A percentile compares a stretch with the other conserved stretches of the same genome.
Evolutionary conservation across 148 eudicot genomes (phyloP).

Genomic region (Silene latifolia): DNA sequence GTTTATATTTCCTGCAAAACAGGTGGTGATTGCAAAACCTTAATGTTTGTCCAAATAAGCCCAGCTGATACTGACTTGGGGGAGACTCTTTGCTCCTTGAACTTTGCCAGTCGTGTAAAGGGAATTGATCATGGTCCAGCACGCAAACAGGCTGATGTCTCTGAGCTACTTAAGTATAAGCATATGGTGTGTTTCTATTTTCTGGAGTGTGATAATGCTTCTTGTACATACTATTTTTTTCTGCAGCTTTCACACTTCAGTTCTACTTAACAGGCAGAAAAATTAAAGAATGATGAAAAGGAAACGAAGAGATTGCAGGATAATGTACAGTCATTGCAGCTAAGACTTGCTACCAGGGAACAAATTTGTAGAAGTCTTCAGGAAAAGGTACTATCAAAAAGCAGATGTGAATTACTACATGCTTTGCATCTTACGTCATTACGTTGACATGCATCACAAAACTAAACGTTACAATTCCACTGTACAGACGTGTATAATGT

Average conservation of each 20-base stretch:
- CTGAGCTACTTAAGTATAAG: conserved; percentile 83
- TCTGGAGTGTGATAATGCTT: neutral
- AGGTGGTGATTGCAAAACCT: conserved; percentile 97
- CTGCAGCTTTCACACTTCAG: neutral
- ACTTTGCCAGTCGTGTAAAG: conserved; percentile 93
- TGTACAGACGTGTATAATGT: too few relatives aligned
- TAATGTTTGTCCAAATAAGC: conserved; percentile 95
- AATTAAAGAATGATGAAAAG: conserved; percentile 84
- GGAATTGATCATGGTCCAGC: conserved; percentile 94
- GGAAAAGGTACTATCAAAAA: conserved; percentile 54
- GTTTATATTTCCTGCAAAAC: neutral
- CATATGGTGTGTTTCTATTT: conserved; percentile 56
- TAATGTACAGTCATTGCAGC: conserved; percentile 70
- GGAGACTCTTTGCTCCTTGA: conserved; percentile 87
- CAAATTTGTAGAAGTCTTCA: conserved; percentile 64
- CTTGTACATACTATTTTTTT: neutral
- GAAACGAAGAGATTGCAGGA: conserved; percentile 85
- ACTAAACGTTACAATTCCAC: too few relatives aligned
- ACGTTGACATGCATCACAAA: too few relatives aligned
- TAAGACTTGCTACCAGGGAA: conserved; percentile 76
- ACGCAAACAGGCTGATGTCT: conserved; percentile 68
- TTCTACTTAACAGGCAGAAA: conserved; percentile 55
- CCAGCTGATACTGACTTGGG: conserved; percentile 68
- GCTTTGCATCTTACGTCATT: neutral
- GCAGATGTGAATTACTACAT: neutral